Evolutionary conservation across 306 rosid species (phyloP).

Genomic region (Alnus glutinosa): DNA sequence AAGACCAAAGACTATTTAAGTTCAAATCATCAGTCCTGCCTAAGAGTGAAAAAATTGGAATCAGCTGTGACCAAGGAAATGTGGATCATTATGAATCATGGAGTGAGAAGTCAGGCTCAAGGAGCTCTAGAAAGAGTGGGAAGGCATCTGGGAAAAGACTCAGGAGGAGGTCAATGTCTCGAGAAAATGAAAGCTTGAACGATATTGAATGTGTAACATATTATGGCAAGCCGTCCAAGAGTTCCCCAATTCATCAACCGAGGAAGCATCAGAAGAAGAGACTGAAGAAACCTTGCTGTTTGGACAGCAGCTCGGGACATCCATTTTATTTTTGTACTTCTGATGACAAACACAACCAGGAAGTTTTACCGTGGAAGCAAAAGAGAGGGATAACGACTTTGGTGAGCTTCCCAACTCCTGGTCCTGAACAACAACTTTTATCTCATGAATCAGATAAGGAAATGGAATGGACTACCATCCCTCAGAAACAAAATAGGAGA

Average conservation of each 20-base stretch:
- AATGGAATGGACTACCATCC: constrained; percentile 19
- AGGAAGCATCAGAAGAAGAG: constrained; percentile 37
- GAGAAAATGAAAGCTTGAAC: constrained; percentile 40
- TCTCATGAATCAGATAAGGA: constrained; percentile 21
- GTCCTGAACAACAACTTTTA: constrained; percentile 17
- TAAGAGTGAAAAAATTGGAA: constrained; percentile 15
- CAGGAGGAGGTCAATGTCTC: constrained; percentile 43
- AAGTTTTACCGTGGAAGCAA: constrained; percentile 27
- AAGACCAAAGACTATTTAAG: constrained; percentile 57
- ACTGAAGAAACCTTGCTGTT: constrained; percentile 16
- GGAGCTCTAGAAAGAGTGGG: constrained; percentile 34
- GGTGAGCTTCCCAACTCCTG: constrained; percentile 15
- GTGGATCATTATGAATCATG: constrained; percentile 21
- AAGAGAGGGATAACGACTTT: constrained; percentile 23
- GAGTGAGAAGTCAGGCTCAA: constrained; percentile 44
- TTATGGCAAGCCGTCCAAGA: constrained; percentile 40
- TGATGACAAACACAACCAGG: constrained; percentile 17
- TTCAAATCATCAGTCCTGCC: constrained; percentile 38
- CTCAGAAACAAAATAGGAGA: constrained; percentile 24
- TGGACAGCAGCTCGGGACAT: constrained; percentile 43
- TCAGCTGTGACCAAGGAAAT: constrained; percentile 20
- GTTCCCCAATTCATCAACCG: constrained; percentile 17
- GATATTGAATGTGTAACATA: constrained; percentile 46
- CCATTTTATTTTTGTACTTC: constrained; percentile 38
- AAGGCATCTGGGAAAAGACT: constrained; percentile 40